Evolutionary conservation across 129 eudicot species (phyloP).

Genomic region (Helianthus annuus): DNA sequence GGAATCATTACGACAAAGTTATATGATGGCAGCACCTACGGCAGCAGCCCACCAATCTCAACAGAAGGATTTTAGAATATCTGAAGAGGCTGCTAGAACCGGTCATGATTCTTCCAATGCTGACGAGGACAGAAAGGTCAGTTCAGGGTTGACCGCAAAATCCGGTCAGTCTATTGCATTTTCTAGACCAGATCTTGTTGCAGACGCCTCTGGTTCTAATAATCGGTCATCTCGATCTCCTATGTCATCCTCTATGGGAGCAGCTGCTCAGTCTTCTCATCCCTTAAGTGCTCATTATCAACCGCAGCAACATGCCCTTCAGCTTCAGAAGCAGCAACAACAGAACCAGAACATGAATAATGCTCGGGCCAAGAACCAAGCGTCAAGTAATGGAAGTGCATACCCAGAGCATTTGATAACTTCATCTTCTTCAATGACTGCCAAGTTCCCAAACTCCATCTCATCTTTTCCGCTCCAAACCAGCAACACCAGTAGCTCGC

Average conservation of each 20-base stretch:
- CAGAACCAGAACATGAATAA: conserved; percentile 7
- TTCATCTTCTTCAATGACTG: conserved; percentile 51
- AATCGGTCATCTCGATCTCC: conserved; percentile 49
- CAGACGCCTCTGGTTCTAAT: conserved; percentile 53
- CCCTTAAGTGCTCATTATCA: conserved; percentile 50
- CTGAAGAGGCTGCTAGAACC: conserved; percentile 62
- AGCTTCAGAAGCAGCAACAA: conserved; percentile 57
- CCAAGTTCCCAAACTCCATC: conserved; percentile 58
- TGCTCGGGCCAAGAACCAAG: conserved; percentile 54
- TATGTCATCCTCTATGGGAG: conserved; percentile 28
- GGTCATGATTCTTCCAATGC: conserved; percentile 45
- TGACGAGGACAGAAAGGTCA: conserved; percentile 76
- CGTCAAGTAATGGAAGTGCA: conserved; percentile 50
- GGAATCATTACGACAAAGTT: conserved; percentile 65
- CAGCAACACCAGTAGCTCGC: conserved; percentile 42
- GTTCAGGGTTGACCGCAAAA: conserved; percentile 35
- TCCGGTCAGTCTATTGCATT: conserved; percentile 85
- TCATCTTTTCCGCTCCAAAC: conserved; percentile 66
- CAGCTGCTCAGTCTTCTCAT: conserved; percentile 45
- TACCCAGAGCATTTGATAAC: conserved; percentile 57
- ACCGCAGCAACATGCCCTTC: conserved; percentile 27
- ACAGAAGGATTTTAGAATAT: conserved; percentile 52
- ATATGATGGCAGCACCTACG: conserved; percentile 56
- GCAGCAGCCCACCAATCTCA: conserved; percentile 55
- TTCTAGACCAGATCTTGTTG: conserved; percentile 59